A percentile compares a stretch with the other conserved stretches of the same genome.
phyloP scores from a whole-genome alignment of 352 stramenopile species.

The Globisporangium megalacanthum region DNA sequence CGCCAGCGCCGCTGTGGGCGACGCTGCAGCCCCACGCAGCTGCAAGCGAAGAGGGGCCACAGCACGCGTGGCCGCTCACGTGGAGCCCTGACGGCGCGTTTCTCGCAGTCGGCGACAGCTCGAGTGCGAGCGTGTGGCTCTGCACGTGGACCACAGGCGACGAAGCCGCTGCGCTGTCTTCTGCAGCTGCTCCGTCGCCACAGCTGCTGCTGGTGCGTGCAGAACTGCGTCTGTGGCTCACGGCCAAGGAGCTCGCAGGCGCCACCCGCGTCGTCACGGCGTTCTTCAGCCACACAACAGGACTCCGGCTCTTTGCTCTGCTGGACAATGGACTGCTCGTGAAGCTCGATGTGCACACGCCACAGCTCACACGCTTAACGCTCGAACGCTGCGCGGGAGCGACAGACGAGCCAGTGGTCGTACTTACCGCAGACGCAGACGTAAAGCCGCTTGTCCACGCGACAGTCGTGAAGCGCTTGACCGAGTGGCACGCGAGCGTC shows the following conservation, averaged over 20 bases:
- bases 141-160: slow-evolving; percentile 35
- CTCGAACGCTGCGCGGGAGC: slow-evolving; percentile 9
- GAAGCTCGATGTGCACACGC: slow-evolving; percentile 39
- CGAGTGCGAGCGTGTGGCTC: slow-evolving; percentile 31
- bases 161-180: neutral
- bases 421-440: slow-evolving; percentile 4
- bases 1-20: neutral
- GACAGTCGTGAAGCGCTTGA: slow-evolving; percentile 32
- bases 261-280: slow-evolving; percentile 21
- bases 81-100: slow-evolving; percentile 55
- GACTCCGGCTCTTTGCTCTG: slow-evolving; percentile 36
- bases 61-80: slow-evolving; percentile 21
- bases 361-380: slow-evolving; percentile 36
- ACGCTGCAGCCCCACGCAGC: neutral
- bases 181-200: neutral
- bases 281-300: slow-evolving; percentile 35
- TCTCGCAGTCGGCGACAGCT: slow-evolving; percentile 37
- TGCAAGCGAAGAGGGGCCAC: neutral
- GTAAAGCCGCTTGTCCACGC: slow-evolving; percentile 27
- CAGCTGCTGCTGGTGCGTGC: slow-evolving; percentile 27
- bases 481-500: slow-evolving; percentile 56
- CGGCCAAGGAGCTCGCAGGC: slow-evolving; percentile 18
- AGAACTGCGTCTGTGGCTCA: slow-evolving; percentile 25
- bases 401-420: neutral
- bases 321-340: slow-evolving; percentile 35